Evolutionary conservation across 257 asterid species (phyloP).

Genomic region (Penstemon davidsonii): DNA sequence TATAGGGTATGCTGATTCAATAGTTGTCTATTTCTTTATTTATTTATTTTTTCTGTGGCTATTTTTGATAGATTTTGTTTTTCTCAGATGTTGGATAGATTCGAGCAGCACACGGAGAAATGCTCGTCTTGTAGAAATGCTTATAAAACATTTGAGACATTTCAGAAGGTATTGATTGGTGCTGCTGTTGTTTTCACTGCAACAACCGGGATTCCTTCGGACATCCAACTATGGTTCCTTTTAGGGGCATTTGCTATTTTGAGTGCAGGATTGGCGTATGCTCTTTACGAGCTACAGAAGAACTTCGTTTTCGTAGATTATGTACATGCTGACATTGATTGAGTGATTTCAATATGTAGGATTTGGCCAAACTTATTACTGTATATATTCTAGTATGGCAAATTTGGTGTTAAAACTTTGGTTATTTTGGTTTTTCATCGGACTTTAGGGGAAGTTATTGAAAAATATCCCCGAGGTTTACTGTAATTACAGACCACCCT

Average conservation of each 20-base stretch:
- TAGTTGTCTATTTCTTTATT: neutral
- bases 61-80: neutral
- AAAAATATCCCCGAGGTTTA: no score
- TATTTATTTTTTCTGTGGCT: neutral
- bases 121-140: constrained; percentile 86
- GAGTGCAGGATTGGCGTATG: constrained; percentile 58
- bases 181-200: constrained; percentile 52
- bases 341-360: neutral
- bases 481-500: no score
- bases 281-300: constrained; percentile 52
- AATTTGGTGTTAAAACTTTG: no score
- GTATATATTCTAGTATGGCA: no score
- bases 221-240: constrained; percentile 46
- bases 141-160: constrained; percentile 47
- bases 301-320: constrained; percentile 83
- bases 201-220: constrained; percentile 75
- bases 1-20: neutral
- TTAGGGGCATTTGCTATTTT: constrained; percentile 54
- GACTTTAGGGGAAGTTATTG: no score
- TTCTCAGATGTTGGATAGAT: constrained; percentile 95
- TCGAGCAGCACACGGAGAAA: constrained; percentile 81
- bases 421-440: no score
- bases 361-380: no score
- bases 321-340: constrained; percentile 84
- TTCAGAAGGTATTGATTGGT: constrained; percentile 60